These are phyloP conservation scores for Eremothecium coryli DNA, from an alignment of 1,139 yeast species.

Conservation along the genomic window DNA sequence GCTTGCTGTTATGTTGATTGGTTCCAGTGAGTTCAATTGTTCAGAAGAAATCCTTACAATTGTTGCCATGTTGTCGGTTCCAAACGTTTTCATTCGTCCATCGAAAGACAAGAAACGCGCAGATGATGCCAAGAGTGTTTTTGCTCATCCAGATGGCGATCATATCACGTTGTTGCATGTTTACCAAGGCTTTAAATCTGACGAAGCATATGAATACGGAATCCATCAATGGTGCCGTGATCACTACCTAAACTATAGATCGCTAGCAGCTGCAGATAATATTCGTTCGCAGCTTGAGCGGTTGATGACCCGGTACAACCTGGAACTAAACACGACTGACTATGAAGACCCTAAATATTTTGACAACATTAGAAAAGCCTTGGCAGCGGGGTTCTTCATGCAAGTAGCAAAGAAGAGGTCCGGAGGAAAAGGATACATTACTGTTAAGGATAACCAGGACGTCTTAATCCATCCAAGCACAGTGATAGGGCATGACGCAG, in stretches of 20 bases:
- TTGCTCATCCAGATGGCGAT: constrained; percentile 94
- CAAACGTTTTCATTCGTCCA: constrained; percentile 91
- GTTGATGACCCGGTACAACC: constrained; percentile 72
- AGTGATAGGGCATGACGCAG: constrained; percentile 74
- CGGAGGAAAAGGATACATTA: constrained; percentile 68
- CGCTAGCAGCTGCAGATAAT: constrained; percentile 72
- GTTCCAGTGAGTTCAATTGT: constrained; percentile 76
- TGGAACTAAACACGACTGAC: constrained; percentile 63
- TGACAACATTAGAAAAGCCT: constrained; percentile 73
- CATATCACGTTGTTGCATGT: constrained; percentile 86
- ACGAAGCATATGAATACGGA: constrained; percentile 54
- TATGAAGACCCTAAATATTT: constrained; percentile 59
- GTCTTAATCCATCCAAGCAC: constrained; percentile 91
- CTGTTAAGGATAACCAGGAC: constrained; percentile 93
- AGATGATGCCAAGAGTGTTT: constrained; percentile 78
- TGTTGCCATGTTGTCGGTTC: constrained; percentile 86
- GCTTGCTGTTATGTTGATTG: constrained; percentile 86
- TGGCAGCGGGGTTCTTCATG: constrained; percentile 94
- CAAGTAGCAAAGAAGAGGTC: constrained; percentile 87
- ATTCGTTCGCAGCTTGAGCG: constrained; percentile 78
- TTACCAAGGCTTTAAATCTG: constrained; percentile 70
- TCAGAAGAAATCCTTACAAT: constrained; percentile 82
- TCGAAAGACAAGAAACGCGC: constrained; percentile 81
- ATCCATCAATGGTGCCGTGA: constrained; percentile 84
- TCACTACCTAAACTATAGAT: constrained; percentile 73